Percentiles rank a stretch among this genome's conserved stretches.
Conservation (phyloP, 1,284 basidiomycete genomes). For the Volvariella volvacea region DNA sequence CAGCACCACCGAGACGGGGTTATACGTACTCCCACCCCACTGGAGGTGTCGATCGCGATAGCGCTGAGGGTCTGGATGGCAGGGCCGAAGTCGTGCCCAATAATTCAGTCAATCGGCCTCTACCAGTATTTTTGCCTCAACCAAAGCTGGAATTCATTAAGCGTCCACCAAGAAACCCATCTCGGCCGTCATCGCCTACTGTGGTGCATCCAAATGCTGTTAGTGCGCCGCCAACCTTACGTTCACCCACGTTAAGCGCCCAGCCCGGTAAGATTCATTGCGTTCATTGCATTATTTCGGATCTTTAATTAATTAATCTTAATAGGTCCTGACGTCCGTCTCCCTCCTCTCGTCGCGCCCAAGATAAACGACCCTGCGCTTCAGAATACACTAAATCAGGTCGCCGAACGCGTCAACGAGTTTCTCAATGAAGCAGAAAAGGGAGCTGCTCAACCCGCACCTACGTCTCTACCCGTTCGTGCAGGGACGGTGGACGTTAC, state of each 20-base stretch:
- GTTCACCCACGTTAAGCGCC: neutral
- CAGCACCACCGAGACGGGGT: slow-evolving; percentile 26
- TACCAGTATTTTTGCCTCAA: neutral
- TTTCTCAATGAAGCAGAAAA: slow-evolving; percentile 16
- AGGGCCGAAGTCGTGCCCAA: too few relatives aligned
- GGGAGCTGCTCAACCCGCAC: slow-evolving; percentile 11
- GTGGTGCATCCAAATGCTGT: neutral
- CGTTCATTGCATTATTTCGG: neutral
- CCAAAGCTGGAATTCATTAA: too few relatives aligned
- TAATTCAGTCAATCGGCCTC: neutral
- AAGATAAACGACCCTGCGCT: slow-evolving; percentile 31
- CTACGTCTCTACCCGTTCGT: slow-evolving; percentile 1
- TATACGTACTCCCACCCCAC: slow-evolving; percentile 21
- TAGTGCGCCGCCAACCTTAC: neutral
- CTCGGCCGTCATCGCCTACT: neutral
- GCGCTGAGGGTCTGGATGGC: neutral
- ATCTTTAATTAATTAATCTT: neutral
- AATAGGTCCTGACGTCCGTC: slow-evolving; percentile 7
- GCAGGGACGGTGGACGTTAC: too few relatives aligned
- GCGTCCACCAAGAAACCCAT: neutral
- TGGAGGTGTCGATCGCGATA: neutral
- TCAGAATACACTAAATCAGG: slow-evolving; percentile 36
- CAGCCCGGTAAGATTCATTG: neutral
- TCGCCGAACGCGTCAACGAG: slow-evolving; percentile 36
- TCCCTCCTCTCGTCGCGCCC: slow-evolving; percentile 29